Evolutionary conservation across 2,329 filamentous ascomycete genomes (phyloP), one percentile per base, ranked within the genome.

Genomic region (Scorias spongiosa): DNA sequence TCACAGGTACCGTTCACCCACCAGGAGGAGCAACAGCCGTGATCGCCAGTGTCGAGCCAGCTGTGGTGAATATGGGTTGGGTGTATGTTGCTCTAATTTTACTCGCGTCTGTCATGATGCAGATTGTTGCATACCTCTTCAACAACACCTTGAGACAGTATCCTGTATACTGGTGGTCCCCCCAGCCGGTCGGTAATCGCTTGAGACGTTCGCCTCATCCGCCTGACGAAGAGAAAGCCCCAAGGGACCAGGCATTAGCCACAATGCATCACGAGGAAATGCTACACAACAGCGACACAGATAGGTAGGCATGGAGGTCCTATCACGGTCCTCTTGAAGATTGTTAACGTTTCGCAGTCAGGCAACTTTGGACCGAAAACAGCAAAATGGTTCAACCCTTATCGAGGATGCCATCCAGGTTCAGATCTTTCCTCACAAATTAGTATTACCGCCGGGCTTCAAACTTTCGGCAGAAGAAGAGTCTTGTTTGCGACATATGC

Each of bases 161-260:
- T 48, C 68, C 68, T 0, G 44, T 66, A 2, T 71, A 63, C 43
- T 71, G 68, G 68, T 71, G 67, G 68, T 67, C 66, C n/a, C 59
- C 64, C 2, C 42, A 57, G 29, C 58, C 65, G 17, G 48, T 66
- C 7, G 57, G 60, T 2, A 17, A 5, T 5, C 12, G 20, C 38
- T 17, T 14, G 37, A 32, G 8, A 45, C 30, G 28, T 37, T 26
- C 8, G 50, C 43, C 32, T 51, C 48, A 36, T 14, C 50, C 48
- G 17, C 48, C 39, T n/a, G 42, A 46, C 43, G 37, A 42, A 45
- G 42, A 29, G 44, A 17, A 38, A 17, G 9, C 28, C 14, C 2
- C 17, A 44, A 2, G 42, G 49, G 18, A 46, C 46, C 28, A 43
- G 42, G 8, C 44, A 36, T 12, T 46, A 49, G 40, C 39, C 51